Conservation (phyloP, 2,329 filamentous ascomycete genomes). For the Cucurbitaria berberidis region DNA sequence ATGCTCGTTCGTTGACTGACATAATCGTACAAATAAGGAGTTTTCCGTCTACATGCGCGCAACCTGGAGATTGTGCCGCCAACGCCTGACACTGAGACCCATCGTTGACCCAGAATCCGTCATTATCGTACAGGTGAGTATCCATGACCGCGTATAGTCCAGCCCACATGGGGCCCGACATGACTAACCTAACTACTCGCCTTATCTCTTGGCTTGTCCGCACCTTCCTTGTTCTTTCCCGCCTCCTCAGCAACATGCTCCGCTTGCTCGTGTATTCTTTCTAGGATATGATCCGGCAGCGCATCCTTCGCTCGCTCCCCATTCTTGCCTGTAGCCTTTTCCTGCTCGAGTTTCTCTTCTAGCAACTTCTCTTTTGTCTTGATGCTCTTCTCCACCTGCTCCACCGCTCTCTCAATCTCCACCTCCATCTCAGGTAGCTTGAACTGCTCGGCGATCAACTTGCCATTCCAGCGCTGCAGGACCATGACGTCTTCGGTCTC, state of each 20-base stretch:
- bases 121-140: neutral
- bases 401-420: slow-evolving; percentile 60
- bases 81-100: slow-evolving; percentile 1
- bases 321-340: slow-evolving; percentile 34
- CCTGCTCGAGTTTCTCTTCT: slow-evolving; percentile 47
- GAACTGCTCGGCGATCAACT: slow-evolving; percentile 58
- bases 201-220: slow-evolving; percentile 9
- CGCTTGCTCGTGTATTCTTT: slow-evolving; percentile 33
- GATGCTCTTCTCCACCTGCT: slow-evolving; percentile 56
- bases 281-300: slow-evolving; percentile 35
- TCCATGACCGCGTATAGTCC: neutral
- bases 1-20: neutral
- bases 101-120: neutral
- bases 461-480: slow-evolving; percentile 57
- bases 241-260: slow-evolving; percentile 28
- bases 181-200: neutral
- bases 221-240: slow-evolving; percentile 12
- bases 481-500: slow-evolving; percentile 57
- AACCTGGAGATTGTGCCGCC: slow-evolving; percentile 7
- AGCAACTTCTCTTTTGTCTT: slow-evolving; percentile 47
- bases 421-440: slow-evolving; percentile 59
- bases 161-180: neutral
- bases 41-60: slow-evolving; percentile 7
- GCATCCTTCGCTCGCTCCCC: slow-evolving; percentile 37
- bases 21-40: slow-evolving; percentile 7